Evolutionary conservation across 768 basidiomycete genomes (phyloP).

Genomic region (Boletus subparvulus): DNA sequence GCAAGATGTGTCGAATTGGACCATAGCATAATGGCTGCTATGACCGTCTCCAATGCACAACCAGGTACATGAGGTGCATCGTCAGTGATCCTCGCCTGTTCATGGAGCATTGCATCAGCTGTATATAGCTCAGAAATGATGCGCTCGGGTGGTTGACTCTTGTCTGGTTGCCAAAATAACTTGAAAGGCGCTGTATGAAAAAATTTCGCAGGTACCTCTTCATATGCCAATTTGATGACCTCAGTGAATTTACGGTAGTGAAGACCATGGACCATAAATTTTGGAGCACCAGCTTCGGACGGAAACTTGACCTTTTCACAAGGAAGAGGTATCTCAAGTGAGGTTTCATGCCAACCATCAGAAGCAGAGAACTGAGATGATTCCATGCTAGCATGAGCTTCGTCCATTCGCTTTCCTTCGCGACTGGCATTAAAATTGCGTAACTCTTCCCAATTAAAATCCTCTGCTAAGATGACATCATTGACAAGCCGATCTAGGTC

Average conservation of each 20-base stretch:
- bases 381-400: not conserved
- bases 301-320: not conserved
- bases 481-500: conserved; percentile 14
- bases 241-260: conserved; percentile 23
- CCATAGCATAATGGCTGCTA: conserved; percentile 26
- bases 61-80: not conserved
- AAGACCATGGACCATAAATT: conserved; percentile 19
- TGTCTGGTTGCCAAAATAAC: conserved; percentile 6
- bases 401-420: not conserved
- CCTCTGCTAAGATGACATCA: conserved; percentile 8
- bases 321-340: not conserved
- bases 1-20: conserved; percentile 25
- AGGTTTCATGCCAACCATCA: not conserved
- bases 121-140: not conserved
- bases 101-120: not conserved
- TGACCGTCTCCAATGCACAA: not conserved
- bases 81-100: not conserved
- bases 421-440: not conserved
- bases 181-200: conserved; percentile 21
- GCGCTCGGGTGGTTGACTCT: not conserved
- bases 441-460: conserved; percentile 3
- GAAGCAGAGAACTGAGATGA: not conserved
- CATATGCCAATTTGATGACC: conserved; percentile 26
- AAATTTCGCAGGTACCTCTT: conserved; percentile 2
- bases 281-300: not conserved